phyloP scores from a whole-genome alignment of 345 rosid species.

The Atalantia buxifolia region DNA sequence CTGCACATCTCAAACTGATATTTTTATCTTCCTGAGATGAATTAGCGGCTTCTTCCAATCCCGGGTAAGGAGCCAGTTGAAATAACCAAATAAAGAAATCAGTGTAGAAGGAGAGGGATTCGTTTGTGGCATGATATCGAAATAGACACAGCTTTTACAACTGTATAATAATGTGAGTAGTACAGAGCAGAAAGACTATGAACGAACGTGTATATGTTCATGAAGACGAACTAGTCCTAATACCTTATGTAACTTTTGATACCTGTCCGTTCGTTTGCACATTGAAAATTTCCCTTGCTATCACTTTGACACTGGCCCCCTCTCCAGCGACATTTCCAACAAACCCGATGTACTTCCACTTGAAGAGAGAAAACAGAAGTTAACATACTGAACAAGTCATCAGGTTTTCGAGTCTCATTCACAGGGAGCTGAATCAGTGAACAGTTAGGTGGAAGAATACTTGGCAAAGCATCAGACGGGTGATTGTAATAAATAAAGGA shows the following conservation, averaged over 20 bases:
- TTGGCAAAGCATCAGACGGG: background rate
- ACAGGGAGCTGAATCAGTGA: constrained; percentile 20
- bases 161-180: background rate
- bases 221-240: background rate
- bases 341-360: background rate
- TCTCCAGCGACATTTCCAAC: background rate
- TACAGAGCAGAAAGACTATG: background rate
- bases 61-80: background rate
- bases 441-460: constrained; percentile 18
- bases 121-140: background rate
- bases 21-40: background rate
- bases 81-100: background rate
- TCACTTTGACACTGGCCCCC: constrained; percentile 11
- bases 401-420: background rate
- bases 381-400: background rate
- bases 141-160: background rate
- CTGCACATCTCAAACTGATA: background rate
- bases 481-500: constrained; percentile 11
- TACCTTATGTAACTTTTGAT: background rate
- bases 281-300: background rate
- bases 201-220: background rate
- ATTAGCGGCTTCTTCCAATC: background rate
- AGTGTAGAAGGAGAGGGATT: background rate
- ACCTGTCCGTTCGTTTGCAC: constrained; percentile 8
- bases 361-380: constrained; percentile 20